phyloP scores from a whole-genome alignment of 306 rosid species.

The Cicer chorassanicum region DNA sequence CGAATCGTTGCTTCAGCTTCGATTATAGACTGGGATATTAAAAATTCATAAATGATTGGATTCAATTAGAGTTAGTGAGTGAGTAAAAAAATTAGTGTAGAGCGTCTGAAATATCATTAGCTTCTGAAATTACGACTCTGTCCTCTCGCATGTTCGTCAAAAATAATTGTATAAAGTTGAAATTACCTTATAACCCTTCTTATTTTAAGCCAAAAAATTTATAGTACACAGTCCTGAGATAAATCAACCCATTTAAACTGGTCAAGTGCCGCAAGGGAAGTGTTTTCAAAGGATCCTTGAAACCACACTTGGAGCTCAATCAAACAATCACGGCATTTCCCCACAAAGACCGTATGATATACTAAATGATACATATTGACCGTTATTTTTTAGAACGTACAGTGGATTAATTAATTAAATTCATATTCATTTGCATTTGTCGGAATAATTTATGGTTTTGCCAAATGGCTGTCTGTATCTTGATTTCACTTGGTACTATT shows the following conservation, averaged over 20 bases:
- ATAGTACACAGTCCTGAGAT: no score
- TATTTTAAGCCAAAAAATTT: no score
- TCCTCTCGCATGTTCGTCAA: background rate
- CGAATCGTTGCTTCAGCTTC: background rate
- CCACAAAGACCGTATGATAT: background rate
- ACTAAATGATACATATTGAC: background rate
- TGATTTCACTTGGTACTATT: background rate
- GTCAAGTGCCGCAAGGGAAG: no score
- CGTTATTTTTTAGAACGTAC: no score
- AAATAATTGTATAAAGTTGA: rapidly evolving
- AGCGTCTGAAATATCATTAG: no score
- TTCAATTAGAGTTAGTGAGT: background rate
- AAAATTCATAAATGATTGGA: conserved; percentile 6
- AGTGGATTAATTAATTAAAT: no score
- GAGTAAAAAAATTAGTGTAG: no score
- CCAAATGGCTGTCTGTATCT: background rate
- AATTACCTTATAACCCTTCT: conserved; percentile 46
- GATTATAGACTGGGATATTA: background rate
- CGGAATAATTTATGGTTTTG: conserved; percentile 3
- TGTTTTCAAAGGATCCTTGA: no score
- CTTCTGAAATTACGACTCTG: background rate
- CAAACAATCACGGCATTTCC: background rate
- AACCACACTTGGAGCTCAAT: background rate
- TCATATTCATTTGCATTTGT: background rate
- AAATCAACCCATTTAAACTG: no score